These are phyloP conservation scores for Debaryomyces robertsiae DNA, from an alignment of 1,139 yeast genomes.

Conservation along the genomic window DNA sequence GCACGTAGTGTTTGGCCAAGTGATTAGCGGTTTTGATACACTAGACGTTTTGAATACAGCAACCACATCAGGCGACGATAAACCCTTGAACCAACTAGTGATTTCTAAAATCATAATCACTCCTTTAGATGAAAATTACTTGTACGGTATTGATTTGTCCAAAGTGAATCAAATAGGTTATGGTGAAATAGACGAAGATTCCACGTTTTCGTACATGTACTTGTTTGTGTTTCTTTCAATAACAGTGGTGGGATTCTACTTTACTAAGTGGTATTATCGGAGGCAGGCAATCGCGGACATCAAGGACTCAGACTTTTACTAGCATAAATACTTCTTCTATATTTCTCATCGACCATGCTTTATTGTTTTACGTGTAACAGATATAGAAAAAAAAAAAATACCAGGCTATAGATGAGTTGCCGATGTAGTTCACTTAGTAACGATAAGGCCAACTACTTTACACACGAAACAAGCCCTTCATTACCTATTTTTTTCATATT, in stretches of 20 bases:
- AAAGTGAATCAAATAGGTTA: slow-evolving; percentile 7
- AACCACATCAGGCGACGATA: slow-evolving; percentile 37
- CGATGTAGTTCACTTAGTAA: too few species aligned
- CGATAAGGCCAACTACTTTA: too few species aligned
- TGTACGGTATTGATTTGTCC: slow-evolving; percentile 2
- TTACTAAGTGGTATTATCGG: slow-evolving; percentile 22
- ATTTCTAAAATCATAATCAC: slow-evolving; percentile 31
- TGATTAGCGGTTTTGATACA: slow-evolving; percentile 45
- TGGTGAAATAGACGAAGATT: slow-evolving; percentile 14
- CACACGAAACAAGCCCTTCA: too few species aligned
- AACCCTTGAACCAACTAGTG: slow-evolving; percentile 38
- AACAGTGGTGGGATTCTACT: slow-evolving; percentile 18
- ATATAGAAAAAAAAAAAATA: too few species aligned
- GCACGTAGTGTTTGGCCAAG: slow-evolving; percentile 60
- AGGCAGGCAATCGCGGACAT: slow-evolving; percentile 32
- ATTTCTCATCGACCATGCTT: too few species aligned
- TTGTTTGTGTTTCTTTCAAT: slow-evolving; percentile 23
- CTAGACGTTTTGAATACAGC: slow-evolving; percentile 39
- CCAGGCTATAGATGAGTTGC: too few species aligned
- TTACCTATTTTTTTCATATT: too few species aligned
- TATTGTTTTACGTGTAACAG: too few species aligned
- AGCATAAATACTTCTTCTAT: neutral
- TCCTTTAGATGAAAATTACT: slow-evolving; percentile 12
- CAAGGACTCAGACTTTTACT: slow-evolving; percentile 20
- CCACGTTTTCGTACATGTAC: slow-evolving; percentile 16